A percentile compares a stretch with the other conserved stretches of the same genome.
Evolutionary conservation across 2,329 filamentous ascomycete genomes (phyloP).

Genomic region (Xenosphaeropsis pyriputrescens): DNA sequence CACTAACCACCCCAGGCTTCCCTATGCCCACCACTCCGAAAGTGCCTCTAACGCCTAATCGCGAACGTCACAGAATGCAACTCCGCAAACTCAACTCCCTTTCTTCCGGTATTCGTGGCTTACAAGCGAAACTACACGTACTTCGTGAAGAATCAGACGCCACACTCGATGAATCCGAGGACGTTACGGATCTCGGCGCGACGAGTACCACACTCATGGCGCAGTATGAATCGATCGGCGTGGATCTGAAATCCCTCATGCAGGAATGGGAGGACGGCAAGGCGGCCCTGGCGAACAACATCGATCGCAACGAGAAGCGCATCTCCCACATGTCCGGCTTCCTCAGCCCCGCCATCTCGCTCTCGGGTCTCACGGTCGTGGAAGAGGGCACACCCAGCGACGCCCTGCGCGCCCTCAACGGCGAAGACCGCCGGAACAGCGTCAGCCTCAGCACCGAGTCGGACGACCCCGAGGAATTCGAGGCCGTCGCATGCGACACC

Average conservation of each 20-base stretch:
- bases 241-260: slow-evolving; percentile 68
- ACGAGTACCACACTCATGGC: slow-evolving; percentile 64
- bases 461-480: slow-evolving; percentile 70
- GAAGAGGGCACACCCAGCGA: slow-evolving; percentile 45
- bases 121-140: slow-evolving; percentile 90
- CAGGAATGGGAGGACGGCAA: slow-evolving; percentile 82
- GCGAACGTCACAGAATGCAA: slow-evolving; percentile 74
- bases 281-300: slow-evolving; percentile 64
- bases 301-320: slow-evolving; percentile 66
- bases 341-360: slow-evolving; percentile 42
- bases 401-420: slow-evolving; percentile 66
- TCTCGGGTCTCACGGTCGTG: slow-evolving; percentile 53
- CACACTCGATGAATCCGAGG: slow-evolving; percentile 57
- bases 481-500: slow-evolving; percentile 68
- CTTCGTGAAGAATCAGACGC: slow-evolving; percentile 79
- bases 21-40: slow-evolving; percentile 40
- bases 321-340: slow-evolving; percentile 42
- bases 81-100: slow-evolving; percentile 78
- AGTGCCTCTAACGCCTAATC: slow-evolving; percentile 50
- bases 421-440: slow-evolving; percentile 40
- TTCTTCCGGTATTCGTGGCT: slow-evolving; percentile 75
- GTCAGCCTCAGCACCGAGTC: slow-evolving; percentile 34
- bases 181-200: slow-evolving; percentile 61
- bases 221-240: slow-evolving; percentile 90
- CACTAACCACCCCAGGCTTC: slow-evolving; percentile 28